These are phyloP conservation scores for Lichtheimia ornata DNA, from an alignment of 371 early-diverging fungal genomes.

Conservation along the genomic window DNA sequence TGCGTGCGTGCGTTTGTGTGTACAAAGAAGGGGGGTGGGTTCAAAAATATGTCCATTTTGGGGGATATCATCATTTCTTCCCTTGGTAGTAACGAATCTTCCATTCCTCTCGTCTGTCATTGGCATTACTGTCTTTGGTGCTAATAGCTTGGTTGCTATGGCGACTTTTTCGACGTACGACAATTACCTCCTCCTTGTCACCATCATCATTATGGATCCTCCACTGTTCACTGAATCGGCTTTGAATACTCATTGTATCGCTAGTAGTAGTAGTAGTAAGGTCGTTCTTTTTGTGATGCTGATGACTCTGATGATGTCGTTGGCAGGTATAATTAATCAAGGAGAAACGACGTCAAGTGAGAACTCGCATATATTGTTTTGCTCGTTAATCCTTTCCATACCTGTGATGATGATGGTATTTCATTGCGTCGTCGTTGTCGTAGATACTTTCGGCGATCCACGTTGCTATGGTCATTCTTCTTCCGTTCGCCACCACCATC, in stretches of 20 bases:
- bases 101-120: constrained; percentile 7
- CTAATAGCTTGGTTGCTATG: constrained; percentile 3
- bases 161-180: not conserved
- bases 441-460: not conserved
- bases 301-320: too few relatives aligned
- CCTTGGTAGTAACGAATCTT: constrained; percentile 5
- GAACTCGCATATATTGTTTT: not conserved
- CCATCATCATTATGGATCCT: not conserved
- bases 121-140: constrained; percentile 3
- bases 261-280: too few relatives aligned
- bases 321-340: too few relatives aligned
- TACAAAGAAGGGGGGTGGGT: not conserved
- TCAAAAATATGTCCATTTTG: not conserved
- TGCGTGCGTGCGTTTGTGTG: not conserved
- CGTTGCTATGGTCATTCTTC: not conserved
- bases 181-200: not conserved
- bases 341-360: not conserved
- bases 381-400: not conserved
- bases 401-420: constrained; percentile 2
- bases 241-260: not conserved
- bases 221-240: not conserved
- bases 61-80: not conserved
- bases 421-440: constrained; percentile 1
- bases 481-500: not conserved
- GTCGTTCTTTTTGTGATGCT: too few relatives aligned